These are phyloP conservation scores for Penicillium brasilianum DNA, from an alignment of 2,329 filamentous ascomycete genomes.

Conservation along the genomic window DNA sequence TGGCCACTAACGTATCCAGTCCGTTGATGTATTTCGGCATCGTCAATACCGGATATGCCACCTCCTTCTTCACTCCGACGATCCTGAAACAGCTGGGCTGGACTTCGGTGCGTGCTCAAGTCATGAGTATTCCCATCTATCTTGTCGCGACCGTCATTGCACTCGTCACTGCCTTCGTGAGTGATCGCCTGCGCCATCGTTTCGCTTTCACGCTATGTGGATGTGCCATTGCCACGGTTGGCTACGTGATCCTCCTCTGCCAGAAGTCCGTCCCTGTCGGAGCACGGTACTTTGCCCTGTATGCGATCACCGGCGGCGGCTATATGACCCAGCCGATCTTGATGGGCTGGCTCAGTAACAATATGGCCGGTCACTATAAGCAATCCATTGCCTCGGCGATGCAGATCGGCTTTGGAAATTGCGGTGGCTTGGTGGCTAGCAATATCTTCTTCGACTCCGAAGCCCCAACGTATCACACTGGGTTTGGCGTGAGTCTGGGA, in stretches of 20 bases:
- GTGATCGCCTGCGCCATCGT: conserved; percentile 58
- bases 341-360: conserved; percentile 63
- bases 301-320: conserved; percentile 59
- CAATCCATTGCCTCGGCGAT: conserved; percentile 59
- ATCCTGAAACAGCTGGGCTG: conserved; percentile 60
- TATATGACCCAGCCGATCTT: conserved; percentile 62
- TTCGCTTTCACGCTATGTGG: conserved; percentile 61
- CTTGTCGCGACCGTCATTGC: conserved; percentile 67
- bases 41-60: conserved; percentile 53
- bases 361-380: conserved; percentile 64
- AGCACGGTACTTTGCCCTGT: conserved; percentile 61
- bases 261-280: conserved; percentile 55
- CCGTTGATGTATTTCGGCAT: conserved; percentile 69
- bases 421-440: conserved; percentile 42
- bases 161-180: conserved; percentile 55
- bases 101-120: conserved; percentile 55
- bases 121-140: conserved; percentile 60
- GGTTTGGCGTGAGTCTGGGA: conserved; percentile 36
- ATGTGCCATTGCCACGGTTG: conserved; percentile 56
- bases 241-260: conserved; percentile 61
- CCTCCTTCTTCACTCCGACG: conserved; percentile 50
- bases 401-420: conserved; percentile 50
- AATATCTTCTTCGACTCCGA: conserved; percentile 40
- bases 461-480: conserved; percentile 36
- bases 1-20: conserved; percentile 21